Conservation (phyloP, 805 yeast species). For the Helenozyma rhizophorensis region DNA sequence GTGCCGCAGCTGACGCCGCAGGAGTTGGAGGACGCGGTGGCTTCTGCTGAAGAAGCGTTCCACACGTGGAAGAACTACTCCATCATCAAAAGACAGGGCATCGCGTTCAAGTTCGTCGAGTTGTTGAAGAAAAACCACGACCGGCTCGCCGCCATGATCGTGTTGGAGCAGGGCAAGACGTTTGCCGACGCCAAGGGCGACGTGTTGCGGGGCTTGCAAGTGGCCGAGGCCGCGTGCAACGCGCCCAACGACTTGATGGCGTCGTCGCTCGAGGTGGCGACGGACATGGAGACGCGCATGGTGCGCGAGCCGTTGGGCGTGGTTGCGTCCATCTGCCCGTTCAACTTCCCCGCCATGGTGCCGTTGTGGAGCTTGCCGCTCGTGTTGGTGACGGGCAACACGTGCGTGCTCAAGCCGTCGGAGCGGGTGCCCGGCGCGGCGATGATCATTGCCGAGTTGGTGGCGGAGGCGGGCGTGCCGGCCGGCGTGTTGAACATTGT, state of each 20-base stretch:
- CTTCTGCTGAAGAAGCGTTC: constrained; percentile 61
- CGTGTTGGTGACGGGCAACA: constrained; percentile 66
- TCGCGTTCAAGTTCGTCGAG: constrained; percentile 64
- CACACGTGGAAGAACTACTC: constrained; percentile 49
- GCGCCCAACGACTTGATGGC: constrained; percentile 64
- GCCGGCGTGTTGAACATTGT: constrained; percentile 68
- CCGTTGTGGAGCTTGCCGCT: constrained; percentile 63
- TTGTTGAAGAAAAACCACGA: constrained; percentile 64
- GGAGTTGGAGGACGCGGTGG: constrained; percentile 63
- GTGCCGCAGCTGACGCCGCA: constrained; percentile 70
- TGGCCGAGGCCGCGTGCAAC: constrained; percentile 70
- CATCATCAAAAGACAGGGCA: constrained; percentile 67
- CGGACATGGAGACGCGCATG: constrained; percentile 75
- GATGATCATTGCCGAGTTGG: constrained; percentile 66
- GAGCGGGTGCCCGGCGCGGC: constrained; percentile 84
- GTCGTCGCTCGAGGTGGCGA: constrained; percentile 58
- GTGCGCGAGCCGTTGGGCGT: constrained; percentile 73
- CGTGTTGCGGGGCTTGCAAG: constrained; percentile 72
- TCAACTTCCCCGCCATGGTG: constrained; percentile 84
- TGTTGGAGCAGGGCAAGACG: constrained; percentile 60
- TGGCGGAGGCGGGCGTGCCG: constrained; percentile 71
- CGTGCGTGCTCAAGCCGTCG: constrained; percentile 52
- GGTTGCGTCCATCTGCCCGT: constrained; percentile 73
- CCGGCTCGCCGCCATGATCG: constrained; percentile 54
- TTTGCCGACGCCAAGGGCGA: constrained; percentile 71